phyloP scores from a whole-genome alignment of 129 eudicot genomes.

The Helichrysum umbraculigerum region DNA sequence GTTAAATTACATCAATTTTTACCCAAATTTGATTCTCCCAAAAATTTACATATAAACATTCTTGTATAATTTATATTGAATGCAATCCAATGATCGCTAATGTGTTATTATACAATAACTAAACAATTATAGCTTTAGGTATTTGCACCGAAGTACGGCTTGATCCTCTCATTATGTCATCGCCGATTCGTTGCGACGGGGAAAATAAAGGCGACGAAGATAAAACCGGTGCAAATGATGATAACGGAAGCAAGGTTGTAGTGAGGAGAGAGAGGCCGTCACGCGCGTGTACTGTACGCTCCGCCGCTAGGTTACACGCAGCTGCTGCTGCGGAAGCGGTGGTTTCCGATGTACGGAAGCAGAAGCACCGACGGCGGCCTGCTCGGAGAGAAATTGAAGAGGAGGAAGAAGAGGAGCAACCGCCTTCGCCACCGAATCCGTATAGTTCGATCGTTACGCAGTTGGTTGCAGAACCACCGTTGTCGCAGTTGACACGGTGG shows the following conservation, averaged over 20 bases:
- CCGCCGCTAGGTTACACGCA: slow-evolving; percentile 61
- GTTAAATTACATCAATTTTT: slow-evolving; percentile 6
- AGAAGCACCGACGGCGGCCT: slow-evolving; percentile 44
- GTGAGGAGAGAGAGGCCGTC: slow-evolving; percentile 90
- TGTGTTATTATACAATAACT: slow-evolving; percentile 28
- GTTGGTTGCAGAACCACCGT: slow-evolving; percentile 60
- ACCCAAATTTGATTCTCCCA: not conserved
- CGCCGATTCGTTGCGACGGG: slow-evolving; percentile 56
- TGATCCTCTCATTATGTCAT: slow-evolving; percentile 61
- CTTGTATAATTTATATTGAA: slow-evolving; percentile 20
- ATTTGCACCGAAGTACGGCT: slow-evolving; percentile 9
- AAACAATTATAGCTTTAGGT: slow-evolving; percentile 25
- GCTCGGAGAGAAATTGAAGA: slow-evolving; percentile 22
- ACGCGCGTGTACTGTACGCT: slow-evolving; percentile 83
- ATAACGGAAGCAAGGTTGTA: slow-evolving; percentile 28
- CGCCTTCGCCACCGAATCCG: slow-evolving; percentile 45
- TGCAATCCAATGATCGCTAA: slow-evolving; percentile 57
- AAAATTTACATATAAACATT: not conserved
- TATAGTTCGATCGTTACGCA: slow-evolving; percentile 62
- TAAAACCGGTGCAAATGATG: slow-evolving; percentile 15
- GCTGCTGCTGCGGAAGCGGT: slow-evolving; percentile 75
- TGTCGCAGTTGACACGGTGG: slow-evolving; percentile 84
- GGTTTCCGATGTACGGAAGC: slow-evolving; percentile 49
- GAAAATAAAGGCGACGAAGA: slow-evolving; percentile 9
- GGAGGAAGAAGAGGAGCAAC: slow-evolving; percentile 42